Conservation (phyloP, 2,329 filamentous ascomycete genomes). For the Sclerotinia spermophila region DNA sequence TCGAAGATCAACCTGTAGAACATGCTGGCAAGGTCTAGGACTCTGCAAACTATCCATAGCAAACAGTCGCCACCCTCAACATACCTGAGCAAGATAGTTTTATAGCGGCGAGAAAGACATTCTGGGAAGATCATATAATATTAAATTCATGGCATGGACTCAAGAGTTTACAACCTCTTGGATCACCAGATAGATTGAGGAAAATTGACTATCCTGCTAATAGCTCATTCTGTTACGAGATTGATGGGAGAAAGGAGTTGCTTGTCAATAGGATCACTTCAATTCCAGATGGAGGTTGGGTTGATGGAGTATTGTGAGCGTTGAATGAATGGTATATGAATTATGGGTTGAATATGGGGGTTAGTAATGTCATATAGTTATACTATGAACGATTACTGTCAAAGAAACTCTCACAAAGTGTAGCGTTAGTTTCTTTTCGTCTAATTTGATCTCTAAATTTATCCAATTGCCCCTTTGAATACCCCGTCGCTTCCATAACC, state of each 20-base stretch:
- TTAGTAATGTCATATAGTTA: not conserved
- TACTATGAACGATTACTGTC: not conserved
- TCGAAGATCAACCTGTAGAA: slow-evolving; percentile 46
- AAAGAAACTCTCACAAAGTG: not conserved
- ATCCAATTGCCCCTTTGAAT: not conserved
- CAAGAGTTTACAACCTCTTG: slow-evolving; percentile 42
- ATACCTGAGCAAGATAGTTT: slow-evolving; percentile 44
- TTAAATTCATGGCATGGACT: slow-evolving; percentile 44
- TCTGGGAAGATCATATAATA: slow-evolving; percentile 45
- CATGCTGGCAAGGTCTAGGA: slow-evolving; percentile 45
- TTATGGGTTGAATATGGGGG: not conserved
- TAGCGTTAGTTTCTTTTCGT: not conserved
- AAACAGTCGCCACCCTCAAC: slow-evolving; percentile 43
- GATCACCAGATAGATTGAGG: slow-evolving; percentile 40
- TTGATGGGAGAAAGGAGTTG: slow-evolving; percentile 40
- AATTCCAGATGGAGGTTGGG: slow-evolving; percentile 33
- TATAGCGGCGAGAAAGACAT: slow-evolving; percentile 40
- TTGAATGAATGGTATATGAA: not conserved
- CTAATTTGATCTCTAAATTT: not conserved
- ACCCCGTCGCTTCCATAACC: not conserved
- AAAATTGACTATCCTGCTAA: slow-evolving; percentile 41
- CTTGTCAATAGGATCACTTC: slow-evolving; percentile 40
- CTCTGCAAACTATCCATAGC: slow-evolving; percentile 45
- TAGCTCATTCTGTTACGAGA: slow-evolving; percentile 37
- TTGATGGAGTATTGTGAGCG: not conserved